These are phyloP conservation scores for Neurospora sp. DNA, from an alignment of 495 filamentous ascomycete genomes.

Conservation along the genomic window DNA sequence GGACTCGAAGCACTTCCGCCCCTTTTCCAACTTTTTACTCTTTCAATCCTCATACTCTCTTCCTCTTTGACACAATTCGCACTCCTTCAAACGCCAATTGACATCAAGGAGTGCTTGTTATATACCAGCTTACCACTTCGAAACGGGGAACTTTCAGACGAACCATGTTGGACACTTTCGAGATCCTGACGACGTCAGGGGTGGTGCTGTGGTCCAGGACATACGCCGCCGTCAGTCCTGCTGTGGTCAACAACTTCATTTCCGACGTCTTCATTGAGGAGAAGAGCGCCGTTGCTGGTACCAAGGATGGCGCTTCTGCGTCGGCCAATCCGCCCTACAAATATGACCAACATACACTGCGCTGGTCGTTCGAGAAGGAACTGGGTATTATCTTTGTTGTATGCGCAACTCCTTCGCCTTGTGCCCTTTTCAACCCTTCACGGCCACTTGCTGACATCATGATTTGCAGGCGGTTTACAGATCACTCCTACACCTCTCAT, in stretches of 20 bases:
- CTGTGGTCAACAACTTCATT: conserved; percentile 89
- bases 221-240: conserved; percentile 67
- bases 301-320: conserved; percentile 47
- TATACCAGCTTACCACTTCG: neutral
- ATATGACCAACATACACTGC: conserved; percentile 88
- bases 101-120: neutral
- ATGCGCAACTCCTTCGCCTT: conserved; percentile 23
- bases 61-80: neutral
- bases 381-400: conserved; percentile 94
- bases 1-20: neutral
- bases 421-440: neutral
- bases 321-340: conserved; percentile 63
- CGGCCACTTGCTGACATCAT: conserved; percentile 2
- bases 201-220: conserved; percentile 93
- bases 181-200: conserved; percentile 90
- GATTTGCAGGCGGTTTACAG: conserved; percentile 85
- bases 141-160: neutral
- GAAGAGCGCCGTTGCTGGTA: conserved; percentile 49
- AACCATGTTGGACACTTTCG: conserved; percentile 85
- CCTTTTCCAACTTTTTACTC: neutral
- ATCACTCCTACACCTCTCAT: conserved; percentile 85
- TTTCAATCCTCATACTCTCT: neutral
- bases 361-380: conserved; percentile 88
- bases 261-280: conserved; percentile 96
- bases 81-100: neutral